Percentiles rank a stretch among this genome's conserved stretches.
These are phyloP conservation scores for Puccinia novopanici DNA, from an alignment of 1,284 basidiomycete genomes.

Conservation along the genomic window DNA sequence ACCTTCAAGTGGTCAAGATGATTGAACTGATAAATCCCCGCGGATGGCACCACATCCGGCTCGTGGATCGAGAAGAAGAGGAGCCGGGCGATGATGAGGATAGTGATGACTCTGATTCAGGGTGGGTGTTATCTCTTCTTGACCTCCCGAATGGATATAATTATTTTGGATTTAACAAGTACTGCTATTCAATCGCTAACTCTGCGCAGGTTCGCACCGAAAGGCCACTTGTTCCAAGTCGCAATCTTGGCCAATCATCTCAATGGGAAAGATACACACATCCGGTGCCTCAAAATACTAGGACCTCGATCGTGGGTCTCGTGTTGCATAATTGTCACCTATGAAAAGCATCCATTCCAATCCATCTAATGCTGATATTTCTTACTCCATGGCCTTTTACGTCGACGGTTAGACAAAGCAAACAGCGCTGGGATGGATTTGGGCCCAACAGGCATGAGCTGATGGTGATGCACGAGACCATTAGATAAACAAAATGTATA, in stretches of 20 bases:
- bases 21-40: slow-evolving; percentile 52
- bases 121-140: slow-evolving; percentile 32
- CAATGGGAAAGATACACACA: slow-evolving; percentile 98
- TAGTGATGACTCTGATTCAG: slow-evolving; percentile 43
- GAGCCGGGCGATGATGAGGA: slow-evolving; percentile 41
- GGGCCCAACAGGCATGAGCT: slow-evolving; percentile 41
- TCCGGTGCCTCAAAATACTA: slow-evolving; percentile 81
- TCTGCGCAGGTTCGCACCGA: slow-evolving; percentile 72
- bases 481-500: slow-evolving; percentile 8
- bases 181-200: not conserved
- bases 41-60: slow-evolving; percentile 43
- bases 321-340: not conserved
- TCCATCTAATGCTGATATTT: slow-evolving; percentile 5
- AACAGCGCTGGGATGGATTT: slow-evolving; percentile 40
- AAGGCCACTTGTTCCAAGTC: slow-evolving; percentile 85
- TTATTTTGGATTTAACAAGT: not conserved
- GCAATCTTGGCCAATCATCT: slow-evolving; percentile 90
- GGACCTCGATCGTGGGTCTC: slow-evolving; percentile 64
- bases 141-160: not conserved
- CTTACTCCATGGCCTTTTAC: not conserved
- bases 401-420: slow-evolving; percentile 21
- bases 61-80: slow-evolving; percentile 33
- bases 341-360: not conserved
- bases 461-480: slow-evolving; percentile 44
- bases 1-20: slow-evolving; percentile 74